Evolutionary conservation across 306 rosid species (phyloP), one percentile per base, ranked within the genome.

Genomic region (Cicer judaicum): DNA sequence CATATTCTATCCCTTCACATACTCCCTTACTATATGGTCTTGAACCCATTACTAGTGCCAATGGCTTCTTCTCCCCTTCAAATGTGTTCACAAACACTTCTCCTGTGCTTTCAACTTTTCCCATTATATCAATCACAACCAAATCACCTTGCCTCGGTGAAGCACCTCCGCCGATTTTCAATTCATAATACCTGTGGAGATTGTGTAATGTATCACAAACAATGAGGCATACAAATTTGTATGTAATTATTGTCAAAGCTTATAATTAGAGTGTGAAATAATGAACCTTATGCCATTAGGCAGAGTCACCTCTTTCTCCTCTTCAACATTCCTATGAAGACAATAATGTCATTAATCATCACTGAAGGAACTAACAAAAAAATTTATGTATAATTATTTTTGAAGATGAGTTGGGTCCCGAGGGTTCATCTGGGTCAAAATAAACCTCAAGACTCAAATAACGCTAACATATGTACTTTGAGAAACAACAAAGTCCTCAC

Each of bases 21-120:
- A 92, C 70, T 73, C 97, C 99, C 56, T 87, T 94, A 71, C 96
- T 86, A 50, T 86, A 94, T 24, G 99, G 99, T 80, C 96, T 90
- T 46, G 95, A 90, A n/a, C 97, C 97, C 83, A 90, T 73, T 13
- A 94, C 92, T 38, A 94, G 66, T 19, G 97, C 99, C 89, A 94
- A 74, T 40, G 97, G 84, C 81, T 77, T 94, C 78, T 84, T 86
- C 9, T 87, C 97, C 2, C 77, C 77, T 36, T 72, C 96, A 82
- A 82, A 88, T 79, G 99, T 94, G 81, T 92, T 84, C 84, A 90
- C 95, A 84, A 92, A 94, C 67, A 85, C 93, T 72, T 86, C 87
- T 40, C 88, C 90, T 36, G 16, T 90, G 49, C 68, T 67, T 64
- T 70, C 75, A n/a, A 81, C 60, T 54, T 85, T 88, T 54, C 98